Evolutionary conservation across 2,329 filamentous ascomycete genomes (phyloP), one percentile per base, ranked within the genome.

Genomic region (Monosporascus sp.): DNA sequence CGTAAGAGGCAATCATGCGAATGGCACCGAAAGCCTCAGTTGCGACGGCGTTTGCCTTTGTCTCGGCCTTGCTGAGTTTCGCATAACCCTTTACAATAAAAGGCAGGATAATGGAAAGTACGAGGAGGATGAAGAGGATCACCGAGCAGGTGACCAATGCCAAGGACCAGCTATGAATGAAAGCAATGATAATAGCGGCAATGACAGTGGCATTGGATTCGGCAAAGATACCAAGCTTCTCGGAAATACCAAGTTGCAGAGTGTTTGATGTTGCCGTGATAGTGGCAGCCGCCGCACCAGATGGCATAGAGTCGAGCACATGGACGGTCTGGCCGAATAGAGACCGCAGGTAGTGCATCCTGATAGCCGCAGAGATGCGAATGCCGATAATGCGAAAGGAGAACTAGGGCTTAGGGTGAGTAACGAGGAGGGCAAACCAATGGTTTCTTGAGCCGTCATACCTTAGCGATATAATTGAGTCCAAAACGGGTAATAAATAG

Each of bases 401-500:
- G 60, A 83, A 79, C 73, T 31, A 14, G 27, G 27, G 27, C 11
- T 31, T 14, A 11, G 9, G 9, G 27, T 31, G 9, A 31, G 27
- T 11, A 11, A 31, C 5, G 27, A 31, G 27, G 27, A 31, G 27
- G 27, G 27, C 27, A 31, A 14, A 31, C 9, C 9, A 9, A 14
- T 11, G 27, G 14, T 31, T 11, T 31, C 9, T 31, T 14, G 27
- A 14, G 14, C 27, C 3, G 27, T 31, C 27, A 31, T 31, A 31
- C 27, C 27, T 79, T 79, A 58, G 79, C 77, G 56, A 83, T 70
- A 56, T 87, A 88, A 56, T 79, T 81, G 36, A 87, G 71, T 7
- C 71, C 63, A 59, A 87, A 83, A 37, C 85, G 83, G 11, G 73
- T 85, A 44, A 89, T 68, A 66, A 90, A 90, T 7, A 90, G 73